Conservation (phyloP, 106 monocot species). For the Dendrobium chrysotoxum region DNA sequence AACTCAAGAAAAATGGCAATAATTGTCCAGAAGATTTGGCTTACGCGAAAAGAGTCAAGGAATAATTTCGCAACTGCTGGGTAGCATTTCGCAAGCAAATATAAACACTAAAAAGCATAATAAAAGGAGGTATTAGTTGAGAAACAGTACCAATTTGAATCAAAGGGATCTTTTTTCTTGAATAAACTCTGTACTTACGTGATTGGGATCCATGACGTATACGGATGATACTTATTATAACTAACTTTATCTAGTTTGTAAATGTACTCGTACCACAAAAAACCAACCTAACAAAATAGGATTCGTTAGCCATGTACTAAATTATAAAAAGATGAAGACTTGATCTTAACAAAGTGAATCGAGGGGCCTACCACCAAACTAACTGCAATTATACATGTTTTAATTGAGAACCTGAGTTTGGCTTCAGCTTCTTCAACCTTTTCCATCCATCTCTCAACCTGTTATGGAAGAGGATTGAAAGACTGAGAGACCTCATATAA, state of each 20-base stretch:
- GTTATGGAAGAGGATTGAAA: slow-evolving; percentile 1
- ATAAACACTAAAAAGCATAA: slow-evolving; percentile 48
- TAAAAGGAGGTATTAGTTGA: background rate
- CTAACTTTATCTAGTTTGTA: slow-evolving; percentile 92
- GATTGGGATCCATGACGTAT: slow-evolving; percentile 98
- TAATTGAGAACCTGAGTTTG: slow-evolving; percentile 46
- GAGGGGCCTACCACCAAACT: slow-evolving; percentile 39
- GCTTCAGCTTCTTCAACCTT: slow-evolving; percentile 86
- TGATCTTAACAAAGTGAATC: background rate
- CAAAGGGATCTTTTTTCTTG: background rate
- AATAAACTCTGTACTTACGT: slow-evolving; percentile 39
- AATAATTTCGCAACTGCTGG: slow-evolving; percentile 59
- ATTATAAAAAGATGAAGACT: background rate
- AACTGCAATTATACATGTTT: slow-evolving; percentile 50
- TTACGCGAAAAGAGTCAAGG: slow-evolving; percentile 91
- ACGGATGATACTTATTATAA: slow-evolving; percentile 90
- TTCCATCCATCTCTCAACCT: slow-evolving; percentile 98
- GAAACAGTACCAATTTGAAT: background rate
- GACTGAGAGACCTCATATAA: background rate
- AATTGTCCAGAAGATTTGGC: background rate
- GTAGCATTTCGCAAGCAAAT: slow-evolving; percentile 87
- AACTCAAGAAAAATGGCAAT: background rate
- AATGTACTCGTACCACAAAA: slow-evolving; percentile 89
- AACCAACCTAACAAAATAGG: slow-evolving; percentile 54
- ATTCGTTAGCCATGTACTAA: background rate